A percentile compares a stretch with the other conserved stretches of the same genome.
Evolutionary conservation across 306 rosid genomes (phyloP).

Genomic region (Ammopiptanthus mongolicus): DNA sequence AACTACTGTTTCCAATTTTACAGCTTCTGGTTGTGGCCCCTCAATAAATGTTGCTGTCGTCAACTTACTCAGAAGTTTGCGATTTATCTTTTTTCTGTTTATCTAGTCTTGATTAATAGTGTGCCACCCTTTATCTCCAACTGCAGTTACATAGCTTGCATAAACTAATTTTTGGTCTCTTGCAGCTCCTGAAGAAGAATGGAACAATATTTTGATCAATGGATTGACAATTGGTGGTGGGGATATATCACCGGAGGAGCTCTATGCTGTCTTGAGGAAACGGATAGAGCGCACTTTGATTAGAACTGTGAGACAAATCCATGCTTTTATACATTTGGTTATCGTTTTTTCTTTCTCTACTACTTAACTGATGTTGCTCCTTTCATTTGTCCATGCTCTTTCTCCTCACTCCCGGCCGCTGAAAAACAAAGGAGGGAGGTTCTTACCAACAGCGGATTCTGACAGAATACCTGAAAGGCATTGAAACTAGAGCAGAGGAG

Average conservation of each 20-base stretch:
- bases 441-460: slow-evolving; percentile 87
- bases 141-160: background rate
- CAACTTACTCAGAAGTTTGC: background rate
- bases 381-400: slow-evolving; percentile 14
- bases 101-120: background rate
- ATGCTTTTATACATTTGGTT: background rate
- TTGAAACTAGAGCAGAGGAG: slow-evolving; percentile 67
- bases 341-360: background rate
- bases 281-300: slow-evolving; percentile 82
- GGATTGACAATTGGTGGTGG: slow-evolving; percentile 79
- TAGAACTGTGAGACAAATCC: slow-evolving; percentile 65
- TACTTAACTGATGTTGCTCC: slow-evolving; percentile 4
- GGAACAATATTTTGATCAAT: slow-evolving; percentile 68
- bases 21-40: background rate
- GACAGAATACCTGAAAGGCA: slow-evolving; percentile 76
- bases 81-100: background rate
- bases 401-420: background rate
- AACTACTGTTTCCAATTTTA: background rate
- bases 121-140: background rate
- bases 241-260: slow-evolving; percentile 61
- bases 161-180: slow-evolving; percentile 7
- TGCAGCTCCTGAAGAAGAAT: slow-evolving; percentile 86
- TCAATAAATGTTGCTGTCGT: background rate
- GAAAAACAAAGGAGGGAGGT: slow-evolving; percentile 72
- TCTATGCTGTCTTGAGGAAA: slow-evolving; percentile 66